A percentile compares a stretch with the other conserved stretches of the same genome.
Evolutionary conservation across 2,329 filamentous ascomycete species (phyloP).

Genomic region (Aspergillus felis): DNA sequence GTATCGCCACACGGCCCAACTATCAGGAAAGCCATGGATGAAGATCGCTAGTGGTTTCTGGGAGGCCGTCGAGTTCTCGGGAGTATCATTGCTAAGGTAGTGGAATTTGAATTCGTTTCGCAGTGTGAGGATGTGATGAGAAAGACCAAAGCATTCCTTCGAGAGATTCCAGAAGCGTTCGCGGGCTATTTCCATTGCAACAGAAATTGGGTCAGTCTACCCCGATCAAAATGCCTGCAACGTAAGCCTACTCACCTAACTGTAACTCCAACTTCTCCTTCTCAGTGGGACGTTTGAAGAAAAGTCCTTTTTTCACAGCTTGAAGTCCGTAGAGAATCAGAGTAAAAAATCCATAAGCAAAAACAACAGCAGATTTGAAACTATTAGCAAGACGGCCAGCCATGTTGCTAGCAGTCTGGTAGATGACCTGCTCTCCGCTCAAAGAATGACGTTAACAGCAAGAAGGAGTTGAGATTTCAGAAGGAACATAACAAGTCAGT

Average conservation of each 20-base stretch:
- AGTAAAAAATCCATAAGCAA: conserved; percentile 35
- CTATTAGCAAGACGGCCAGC: conserved; percentile 13
- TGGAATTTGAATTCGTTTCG: conserved; percentile 51
- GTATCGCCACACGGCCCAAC: conserved; percentile 52
- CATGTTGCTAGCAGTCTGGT: conserved; percentile 16
- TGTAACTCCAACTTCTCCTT: conserved; percentile 39
- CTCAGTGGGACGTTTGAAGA: conserved; percentile 37
- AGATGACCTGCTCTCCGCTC: not conserved
- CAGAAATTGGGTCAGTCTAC: not conserved
- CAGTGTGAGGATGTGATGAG: conserved; percentile 51
- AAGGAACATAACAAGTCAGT: not conserved
- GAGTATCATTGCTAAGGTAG: conserved; percentile 46
- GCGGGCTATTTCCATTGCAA: conserved; percentile 38
- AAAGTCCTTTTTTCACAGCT: conserved; percentile 30
- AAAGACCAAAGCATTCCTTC: conserved; percentile 43
- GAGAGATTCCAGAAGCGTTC: conserved; percentile 53
- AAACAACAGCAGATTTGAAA: conserved; percentile 16
- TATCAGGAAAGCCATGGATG: conserved; percentile 59
- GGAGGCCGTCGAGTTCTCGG: conserved; percentile 14
- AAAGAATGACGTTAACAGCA: not conserved
- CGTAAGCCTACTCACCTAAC: conserved; percentile 31
- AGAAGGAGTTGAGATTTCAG: not conserved
- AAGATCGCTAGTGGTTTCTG: conserved; percentile 48
- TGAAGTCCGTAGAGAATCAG: conserved; percentile 29
- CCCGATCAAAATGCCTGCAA: not conserved